These are phyloP conservation scores for Moniliophthora roreri DNA, from an alignment of 1,284 basidiomycete species.

Conservation along the genomic window DNA sequence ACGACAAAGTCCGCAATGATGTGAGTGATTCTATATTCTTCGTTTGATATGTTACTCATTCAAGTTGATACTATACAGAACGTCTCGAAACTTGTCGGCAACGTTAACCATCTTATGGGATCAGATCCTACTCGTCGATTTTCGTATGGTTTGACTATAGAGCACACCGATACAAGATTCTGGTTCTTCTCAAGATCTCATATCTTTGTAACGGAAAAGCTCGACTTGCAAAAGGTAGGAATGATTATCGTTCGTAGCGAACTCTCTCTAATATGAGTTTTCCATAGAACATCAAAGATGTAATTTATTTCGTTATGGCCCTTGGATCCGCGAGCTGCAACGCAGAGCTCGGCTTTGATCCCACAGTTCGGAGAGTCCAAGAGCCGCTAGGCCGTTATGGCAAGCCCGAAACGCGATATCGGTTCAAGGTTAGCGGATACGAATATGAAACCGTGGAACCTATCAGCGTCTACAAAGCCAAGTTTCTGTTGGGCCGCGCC, in stretches of 20 bases:
- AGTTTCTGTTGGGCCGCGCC: not conserved
- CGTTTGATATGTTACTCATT: too few relatives aligned
- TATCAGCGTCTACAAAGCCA: not conserved
- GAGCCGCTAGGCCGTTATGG: too few relatives aligned
- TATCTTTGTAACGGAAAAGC: not conserved
- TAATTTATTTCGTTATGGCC: not conserved
- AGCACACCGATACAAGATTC: not conserved
- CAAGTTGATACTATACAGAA: too few relatives aligned
- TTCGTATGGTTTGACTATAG: not conserved
- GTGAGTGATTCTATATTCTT: not conserved
- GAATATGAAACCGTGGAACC: not conserved
- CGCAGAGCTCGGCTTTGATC: not conserved
- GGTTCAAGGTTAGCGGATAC: not conserved
- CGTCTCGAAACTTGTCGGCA: not conserved
- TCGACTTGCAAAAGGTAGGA: not conserved
- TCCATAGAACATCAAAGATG: not conserved
- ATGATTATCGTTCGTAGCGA: too few relatives aligned
- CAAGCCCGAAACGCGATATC: not conserved
- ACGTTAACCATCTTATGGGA: not conserved
- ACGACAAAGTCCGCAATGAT: not conserved
- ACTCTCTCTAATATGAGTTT: not conserved
- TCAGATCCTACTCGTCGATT: not conserved
- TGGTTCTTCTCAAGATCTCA: constrained; percentile 2
- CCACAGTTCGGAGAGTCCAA: not conserved
- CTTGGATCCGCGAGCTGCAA: not conserved